Evolutionary conservation across 192 early-diverging fungal genomes (phyloP).

Genomic region (Linnemannia schmuckeri): DNA sequence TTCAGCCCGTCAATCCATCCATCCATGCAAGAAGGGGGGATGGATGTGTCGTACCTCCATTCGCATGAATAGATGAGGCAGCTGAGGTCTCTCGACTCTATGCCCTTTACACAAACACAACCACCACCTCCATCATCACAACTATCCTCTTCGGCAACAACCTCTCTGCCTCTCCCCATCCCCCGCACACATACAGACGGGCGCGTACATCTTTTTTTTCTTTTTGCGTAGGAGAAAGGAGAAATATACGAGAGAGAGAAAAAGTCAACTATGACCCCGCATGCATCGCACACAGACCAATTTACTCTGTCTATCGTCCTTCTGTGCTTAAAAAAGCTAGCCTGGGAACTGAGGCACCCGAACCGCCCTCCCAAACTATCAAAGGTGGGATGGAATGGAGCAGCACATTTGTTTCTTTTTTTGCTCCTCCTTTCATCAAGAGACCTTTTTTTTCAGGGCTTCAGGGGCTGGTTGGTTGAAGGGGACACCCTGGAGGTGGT

Average conservation of each 20-base stretch:
- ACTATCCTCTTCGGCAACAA: background rate
- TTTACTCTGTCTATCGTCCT: background rate
- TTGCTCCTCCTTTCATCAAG: no score
- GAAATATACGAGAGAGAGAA: no score
- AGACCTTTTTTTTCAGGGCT: no score
- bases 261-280: background rate
- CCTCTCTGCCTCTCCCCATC: background rate
- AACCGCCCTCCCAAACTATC: background rate
- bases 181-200: background rate
- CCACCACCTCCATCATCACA: background rate
- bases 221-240: background rate
- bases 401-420: no score
- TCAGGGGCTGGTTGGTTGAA: no score
- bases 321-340: background rate
- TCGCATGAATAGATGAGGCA: constrained; percentile 9
- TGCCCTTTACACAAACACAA: background rate
- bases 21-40: background rate
- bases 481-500: no score
- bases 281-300: background rate
- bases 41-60: background rate
- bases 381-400: background rate
- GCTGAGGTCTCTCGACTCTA: background rate
- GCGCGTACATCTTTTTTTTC: background rate
- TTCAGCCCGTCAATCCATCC: background rate
- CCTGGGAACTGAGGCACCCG: background rate